Conservation (phyloP, 345 rosid genomes). For the Lumnitzera littorea region DNA sequence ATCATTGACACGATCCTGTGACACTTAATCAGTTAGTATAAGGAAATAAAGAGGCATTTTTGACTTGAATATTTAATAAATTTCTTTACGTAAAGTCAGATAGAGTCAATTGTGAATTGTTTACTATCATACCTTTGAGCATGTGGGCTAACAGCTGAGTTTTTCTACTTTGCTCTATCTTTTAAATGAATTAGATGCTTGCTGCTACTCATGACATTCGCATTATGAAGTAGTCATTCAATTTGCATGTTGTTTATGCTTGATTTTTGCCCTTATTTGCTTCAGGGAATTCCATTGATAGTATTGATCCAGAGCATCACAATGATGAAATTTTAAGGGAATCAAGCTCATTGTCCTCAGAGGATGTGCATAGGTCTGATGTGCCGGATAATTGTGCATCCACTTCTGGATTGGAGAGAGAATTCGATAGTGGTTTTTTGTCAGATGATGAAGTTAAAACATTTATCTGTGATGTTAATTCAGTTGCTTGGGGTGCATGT, state of each 20-base stretch:
- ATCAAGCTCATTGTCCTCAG: constrained; percentile 24
- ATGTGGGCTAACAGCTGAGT: not conserved
- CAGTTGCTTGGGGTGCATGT: constrained; percentile 86
- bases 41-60: too few relatives aligned
- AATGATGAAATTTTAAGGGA: constrained; percentile 23
- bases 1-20: too few relatives aligned
- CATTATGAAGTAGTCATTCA: too few relatives aligned
- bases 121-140: not conserved
- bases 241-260: too few relatives aligned
- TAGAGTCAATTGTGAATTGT: not conserved
- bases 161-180: constrained; percentile 1
- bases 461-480: constrained; percentile 60
- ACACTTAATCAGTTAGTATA: too few relatives aligned
- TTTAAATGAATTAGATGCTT: too few relatives aligned
- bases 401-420: constrained; percentile 45
- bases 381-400: constrained; percentile 31
- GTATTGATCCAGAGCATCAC: constrained; percentile 20
- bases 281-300: constrained; percentile 18
- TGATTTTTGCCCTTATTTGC: not conserved
- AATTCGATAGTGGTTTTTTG: constrained; percentile 35
- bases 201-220: too few relatives aligned
- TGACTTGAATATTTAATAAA: too few relatives aligned
- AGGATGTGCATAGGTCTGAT: constrained; percentile 32
- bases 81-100: too few relatives aligned
- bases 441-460: constrained; percentile 29